A percentile compares a stretch with the other conserved stretches of the same genome.
Conservation (phyloP, 2,329 filamentous ascomycete species). For the Penicillium olsonii region DNA sequence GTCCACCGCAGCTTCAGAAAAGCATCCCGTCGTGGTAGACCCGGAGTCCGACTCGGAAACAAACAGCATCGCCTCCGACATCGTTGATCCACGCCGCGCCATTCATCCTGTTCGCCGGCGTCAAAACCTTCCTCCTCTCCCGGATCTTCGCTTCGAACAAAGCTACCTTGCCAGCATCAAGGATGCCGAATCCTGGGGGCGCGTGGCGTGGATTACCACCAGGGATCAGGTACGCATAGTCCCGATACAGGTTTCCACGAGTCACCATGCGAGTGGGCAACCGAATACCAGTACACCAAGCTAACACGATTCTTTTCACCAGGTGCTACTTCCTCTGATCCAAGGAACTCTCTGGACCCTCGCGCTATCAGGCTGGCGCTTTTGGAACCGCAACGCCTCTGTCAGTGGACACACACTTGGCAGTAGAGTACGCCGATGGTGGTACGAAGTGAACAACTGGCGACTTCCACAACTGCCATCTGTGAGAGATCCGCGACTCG, state of each 20-base stretch:
- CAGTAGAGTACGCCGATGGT: constrained; percentile 81
- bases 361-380: constrained; percentile 80
- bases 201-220: constrained; percentile 78
- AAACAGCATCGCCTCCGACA: constrained; percentile 49
- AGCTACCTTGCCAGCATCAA: constrained; percentile 92
- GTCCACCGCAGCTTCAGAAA: constrained; percentile 70
- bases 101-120: constrained; percentile 40
- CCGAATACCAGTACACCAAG: neutral
- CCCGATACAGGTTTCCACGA: neutral
- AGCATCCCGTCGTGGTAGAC: constrained; percentile 62
- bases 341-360: constrained; percentile 92
- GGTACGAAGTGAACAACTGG: constrained; percentile 96
- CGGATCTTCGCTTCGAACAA: constrained; percentile 93
- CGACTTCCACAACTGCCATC: constrained; percentile 56
- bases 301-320: constrained; percentile 6
- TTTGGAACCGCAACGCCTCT: constrained; percentile 79
- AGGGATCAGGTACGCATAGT: constrained; percentile 72
- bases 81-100: constrained; percentile 43
- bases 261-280: neutral
- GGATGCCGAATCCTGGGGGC: constrained; percentile 75
- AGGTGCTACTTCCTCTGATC: constrained; percentile 82
- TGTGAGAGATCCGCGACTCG: constrained; percentile 33
- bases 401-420: constrained; percentile 76
- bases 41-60: constrained; percentile 44
- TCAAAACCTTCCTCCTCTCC: constrained; percentile 66